Evolutionary conservation across 768 basidiomycete species (phyloP), one percentile per base, ranked within the genome.

Genomic region (Mycena capillaripes): DNA sequence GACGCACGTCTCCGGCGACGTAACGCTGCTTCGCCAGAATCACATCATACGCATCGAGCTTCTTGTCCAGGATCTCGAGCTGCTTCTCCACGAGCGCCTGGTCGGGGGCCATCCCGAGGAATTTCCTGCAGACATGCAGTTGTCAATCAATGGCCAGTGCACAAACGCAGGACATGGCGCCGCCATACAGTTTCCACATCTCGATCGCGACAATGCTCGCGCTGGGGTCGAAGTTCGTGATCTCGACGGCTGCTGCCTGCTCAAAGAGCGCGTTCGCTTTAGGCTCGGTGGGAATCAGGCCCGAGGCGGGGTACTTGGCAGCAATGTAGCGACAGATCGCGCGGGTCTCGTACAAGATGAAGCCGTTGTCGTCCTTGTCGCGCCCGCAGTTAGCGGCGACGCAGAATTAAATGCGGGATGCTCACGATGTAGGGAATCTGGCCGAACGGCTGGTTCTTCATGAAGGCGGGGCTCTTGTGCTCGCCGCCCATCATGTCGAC

Each of bases 291-390:
- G 89, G 88, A 40, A 87, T 75, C 46, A 88, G 82, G 14, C 85
- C 85, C 72, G 85, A 81, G 42, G 70, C 50, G 1, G 81, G 76
- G 64, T 88, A 83, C 75, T 87, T 88, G 62, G 75, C 76, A 58
- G 81, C 82, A 71, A 89, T 63, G 77, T 89, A 90, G 30, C 85
- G 84, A 14, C 69, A 72, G 60, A 89, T 87, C 0, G 87, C 86
- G 50, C 88, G 85, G 16, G 82, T 81, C 72, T 88, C 87, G 78
- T 82, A 88, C 23, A 90, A 70, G 64, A 82, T 77, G 75, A 89
- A 84, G 16, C 86, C 88, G 34, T 86, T 86, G n/a, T 89, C 87
- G 65, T 85, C 74, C 82, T 82, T 17, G 4, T 6, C 30, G 2
- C 59, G 25, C 29, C 0, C 1, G 12, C 11, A 16, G 16, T 63